Evolutionary conservation across 2,329 filamentous ascomycete genomes (phyloP).

Genomic region (Colletotrichum magnum): DNA sequence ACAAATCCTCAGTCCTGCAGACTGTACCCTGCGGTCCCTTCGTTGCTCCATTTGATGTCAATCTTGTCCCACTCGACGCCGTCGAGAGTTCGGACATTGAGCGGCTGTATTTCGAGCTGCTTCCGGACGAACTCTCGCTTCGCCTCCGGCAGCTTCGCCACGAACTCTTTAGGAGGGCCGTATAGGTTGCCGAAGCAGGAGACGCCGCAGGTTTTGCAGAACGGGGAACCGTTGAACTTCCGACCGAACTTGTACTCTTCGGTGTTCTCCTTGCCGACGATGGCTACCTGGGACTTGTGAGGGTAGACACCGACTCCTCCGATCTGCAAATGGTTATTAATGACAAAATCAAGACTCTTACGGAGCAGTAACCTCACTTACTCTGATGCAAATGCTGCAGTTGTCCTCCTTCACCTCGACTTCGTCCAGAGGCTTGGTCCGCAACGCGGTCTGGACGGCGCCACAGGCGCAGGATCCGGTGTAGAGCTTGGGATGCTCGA

Average conservation of each 20-base stretch:
- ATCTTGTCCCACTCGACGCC: slow-evolving; percentile 24
- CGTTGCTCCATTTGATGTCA: slow-evolving; percentile 21
- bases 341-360: too few species aligned
- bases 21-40: slow-evolving; percentile 24
- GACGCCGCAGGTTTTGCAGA: slow-evolving; percentile 50
- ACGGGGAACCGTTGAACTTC: slow-evolving; percentile 41
- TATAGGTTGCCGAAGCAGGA: slow-evolving; percentile 47
- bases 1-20: not conserved
- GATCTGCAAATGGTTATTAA: slow-evolving; percentile 36
- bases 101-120: slow-evolving; percentile 37
- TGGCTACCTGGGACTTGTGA: slow-evolving; percentile 45
- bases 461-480: slow-evolving; percentile 48
- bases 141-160: slow-evolving; percentile 46
- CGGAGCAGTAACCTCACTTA: slow-evolving; percentile 25
- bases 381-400: slow-evolving; percentile 52
- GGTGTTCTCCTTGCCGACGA: slow-evolving; percentile 45
- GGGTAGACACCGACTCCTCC: slow-evolving; percentile 49
- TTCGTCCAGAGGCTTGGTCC: slow-evolving; percentile 49
- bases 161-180: slow-evolving; percentile 47
- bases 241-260: slow-evolving; percentile 45
- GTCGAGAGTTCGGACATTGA: slow-evolving; percentile 32
- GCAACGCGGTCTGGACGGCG: slow-evolving; percentile 42
- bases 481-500: slow-evolving; percentile 35
- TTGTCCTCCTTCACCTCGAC: slow-evolving; percentile 59
- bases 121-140: slow-evolving; percentile 42